These are phyloP conservation scores for Mentha longifolia DNA, from an alignment of 257 asterid species.

Conservation along the genomic window DNA sequence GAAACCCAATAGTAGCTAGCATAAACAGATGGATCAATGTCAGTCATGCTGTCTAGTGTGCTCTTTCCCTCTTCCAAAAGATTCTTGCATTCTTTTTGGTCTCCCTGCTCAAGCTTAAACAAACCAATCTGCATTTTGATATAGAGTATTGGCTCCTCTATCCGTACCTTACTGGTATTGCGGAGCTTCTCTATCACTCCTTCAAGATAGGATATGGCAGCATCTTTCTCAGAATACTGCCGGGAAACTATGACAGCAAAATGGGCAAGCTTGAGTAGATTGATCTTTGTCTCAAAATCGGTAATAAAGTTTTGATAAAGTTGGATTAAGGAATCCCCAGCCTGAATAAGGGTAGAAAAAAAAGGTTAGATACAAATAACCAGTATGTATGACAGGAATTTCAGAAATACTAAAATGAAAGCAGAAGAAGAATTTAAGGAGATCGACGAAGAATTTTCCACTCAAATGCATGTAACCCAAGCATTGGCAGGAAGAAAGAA, in stretches of 20 bases:
- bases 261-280: slow-evolving; percentile 97
- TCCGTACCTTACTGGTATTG: slow-evolving; percentile 73
- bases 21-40: slow-evolving; percentile 94
- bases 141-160: slow-evolving; percentile 90
- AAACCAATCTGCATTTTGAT: slow-evolving; percentile 84
- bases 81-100: slow-evolving; percentile 83
- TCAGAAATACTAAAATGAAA: not conserved
- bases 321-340: slow-evolving; percentile 92
- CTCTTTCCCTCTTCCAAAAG: slow-evolving; percentile 89
- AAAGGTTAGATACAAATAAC: slow-evolving; percentile 24
- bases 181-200: slow-evolving; percentile 91
- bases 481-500: not conserved
- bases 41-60: slow-evolving; percentile 95
- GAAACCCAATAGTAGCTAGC: slow-evolving; percentile 95
- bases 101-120: slow-evolving; percentile 86
- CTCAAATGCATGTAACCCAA: not conserved
- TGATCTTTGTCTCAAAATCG: slow-evolving; percentile 96
- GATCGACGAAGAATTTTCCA: slow-evolving; percentile 2
- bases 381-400: not conserved
- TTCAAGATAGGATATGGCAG: slow-evolving; percentile 81
- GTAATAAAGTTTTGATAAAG: slow-evolving; percentile 88
- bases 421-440: slow-evolving; percentile 1
- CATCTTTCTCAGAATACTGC: slow-evolving; percentile 80
- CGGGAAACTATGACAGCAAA: slow-evolving; percentile 90
- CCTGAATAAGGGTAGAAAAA: slow-evolving; percentile 53